Conservation (phyloP, 1,139 yeast species). For the Zygoascus sp. region DNA sequence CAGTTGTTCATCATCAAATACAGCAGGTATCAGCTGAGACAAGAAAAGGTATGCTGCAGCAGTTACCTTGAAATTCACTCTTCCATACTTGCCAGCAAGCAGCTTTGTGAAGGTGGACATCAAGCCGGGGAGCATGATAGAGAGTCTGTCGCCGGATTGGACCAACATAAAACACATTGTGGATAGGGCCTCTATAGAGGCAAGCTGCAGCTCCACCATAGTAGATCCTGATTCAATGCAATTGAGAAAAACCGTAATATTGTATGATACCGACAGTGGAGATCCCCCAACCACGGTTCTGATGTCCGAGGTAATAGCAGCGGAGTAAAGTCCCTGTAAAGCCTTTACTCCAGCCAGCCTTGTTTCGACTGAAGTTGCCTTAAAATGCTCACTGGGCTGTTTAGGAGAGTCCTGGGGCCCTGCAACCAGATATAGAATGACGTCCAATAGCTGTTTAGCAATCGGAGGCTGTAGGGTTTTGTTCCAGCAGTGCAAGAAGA, state of each 20-base stretch:
- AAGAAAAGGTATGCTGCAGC: slow-evolving; percentile 36
- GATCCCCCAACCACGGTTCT: slow-evolving; percentile 24
- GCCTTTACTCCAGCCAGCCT: slow-evolving; percentile 42
- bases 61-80: slow-evolving; percentile 41
- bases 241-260: slow-evolving; percentile 44
- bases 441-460: slow-evolving; percentile 48
- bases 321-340: slow-evolving; percentile 34
- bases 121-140: slow-evolving; percentile 53
- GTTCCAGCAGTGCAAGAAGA: slow-evolving; percentile 49
- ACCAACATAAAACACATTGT: slow-evolving; percentile 36
- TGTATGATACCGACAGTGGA: slow-evolving; percentile 44
- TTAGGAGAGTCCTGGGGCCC: slow-evolving; percentile 30
- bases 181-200: slow-evolving; percentile 37
- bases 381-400: slow-evolving; percentile 26
- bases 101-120: slow-evolving; percentile 48
- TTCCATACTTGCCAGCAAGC: slow-evolving; percentile 35
- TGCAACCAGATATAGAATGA: slow-evolving; percentile 46
- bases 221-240: slow-evolving; percentile 30
- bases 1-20: slow-evolving; percentile 43
- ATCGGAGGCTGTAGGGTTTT: slow-evolving; percentile 39
- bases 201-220: slow-evolving; percentile 33
- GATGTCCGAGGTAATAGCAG: slow-evolving; percentile 27
- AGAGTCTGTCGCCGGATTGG: slow-evolving; percentile 48
- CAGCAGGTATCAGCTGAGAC: slow-evolving; percentile 33
- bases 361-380: slow-evolving; percentile 36